These are phyloP conservation scores for Orobanche coerulescens DNA, from an alignment of 257 asterid genomes.

Conservation along the genomic window DNA sequence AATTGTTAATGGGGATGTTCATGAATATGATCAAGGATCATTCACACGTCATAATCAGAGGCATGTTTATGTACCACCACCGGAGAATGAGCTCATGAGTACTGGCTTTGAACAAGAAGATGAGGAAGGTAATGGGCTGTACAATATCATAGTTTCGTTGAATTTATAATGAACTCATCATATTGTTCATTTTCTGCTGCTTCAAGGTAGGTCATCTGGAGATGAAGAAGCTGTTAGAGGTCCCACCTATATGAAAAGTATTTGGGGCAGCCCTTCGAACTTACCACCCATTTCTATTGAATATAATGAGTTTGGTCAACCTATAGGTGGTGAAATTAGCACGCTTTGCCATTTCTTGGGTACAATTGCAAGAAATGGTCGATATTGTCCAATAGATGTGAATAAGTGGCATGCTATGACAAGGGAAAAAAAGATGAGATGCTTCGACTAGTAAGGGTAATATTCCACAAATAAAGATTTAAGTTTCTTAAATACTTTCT, in stretches of 20 bases:
- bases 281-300: background rate
- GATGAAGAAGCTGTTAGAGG: background rate
- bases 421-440: background rate
- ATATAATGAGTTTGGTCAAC: background rate
- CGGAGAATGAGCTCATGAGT: background rate
- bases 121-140: background rate
- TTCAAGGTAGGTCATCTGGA: no score
- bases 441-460: conserved; percentile 4
- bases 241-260: background rate
- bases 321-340: background rate
- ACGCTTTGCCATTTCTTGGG: conserved; percentile 2
- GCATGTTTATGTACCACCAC: no score
- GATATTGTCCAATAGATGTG: conserved; percentile 12
- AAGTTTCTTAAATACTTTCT: no score
- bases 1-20: no score
- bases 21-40: no score
- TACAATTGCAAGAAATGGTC: conserved; percentile 13
- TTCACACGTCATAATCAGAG: no score
- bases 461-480: no score
- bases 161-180: no score
- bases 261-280: background rate
- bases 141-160: no score
- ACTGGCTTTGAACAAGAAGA: background rate
- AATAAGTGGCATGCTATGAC: background rate
- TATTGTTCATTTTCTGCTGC: no score